Evolutionary conservation across 805 yeast genomes (phyloP).

Genomic region (Starmerella floris): DNA sequence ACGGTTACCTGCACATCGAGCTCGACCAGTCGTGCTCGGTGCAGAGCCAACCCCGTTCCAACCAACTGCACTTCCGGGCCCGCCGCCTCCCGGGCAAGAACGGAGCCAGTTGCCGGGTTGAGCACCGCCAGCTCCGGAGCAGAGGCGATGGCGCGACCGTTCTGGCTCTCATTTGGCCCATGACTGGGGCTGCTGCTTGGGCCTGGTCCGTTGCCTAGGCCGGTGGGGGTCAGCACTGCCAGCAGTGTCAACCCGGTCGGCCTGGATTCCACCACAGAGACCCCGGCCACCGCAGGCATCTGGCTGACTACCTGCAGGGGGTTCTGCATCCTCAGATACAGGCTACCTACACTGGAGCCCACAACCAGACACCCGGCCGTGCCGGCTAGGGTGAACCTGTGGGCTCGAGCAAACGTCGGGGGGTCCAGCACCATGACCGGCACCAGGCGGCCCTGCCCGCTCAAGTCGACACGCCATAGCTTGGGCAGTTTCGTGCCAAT

Average conservation of each 20-base stretch:
- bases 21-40: background rate
- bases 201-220: background rate
- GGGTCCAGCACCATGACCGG: conserved; percentile 10
- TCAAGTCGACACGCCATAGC: conserved; percentile 6
- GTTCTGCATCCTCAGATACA: background rate
- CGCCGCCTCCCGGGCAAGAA: background rate
- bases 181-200: too few species aligned
- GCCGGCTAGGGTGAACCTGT: conserved; percentile 4
- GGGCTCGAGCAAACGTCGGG: conserved; percentile 2
- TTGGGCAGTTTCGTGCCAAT: conserved; percentile 4
- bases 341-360: conserved; percentile 1
- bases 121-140: background rate
- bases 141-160: too few species aligned
- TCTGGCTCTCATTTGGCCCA: too few species aligned
- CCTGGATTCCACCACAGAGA: background rate
- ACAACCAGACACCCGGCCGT: conserved; percentile 1
- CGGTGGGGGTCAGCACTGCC: background rate
- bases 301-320: conserved; percentile 1
- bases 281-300: background rate
- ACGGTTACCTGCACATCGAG: background rate
- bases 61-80: background rate
- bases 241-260: conserved; percentile 7
- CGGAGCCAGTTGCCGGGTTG: conserved; percentile 13
- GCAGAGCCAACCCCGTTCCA: background rate
- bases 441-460: background rate